These are phyloP conservation scores for Elongisporangium senticosum DNA, from an alignment of 352 stramenopile species.

Conservation along the genomic window DNA sequence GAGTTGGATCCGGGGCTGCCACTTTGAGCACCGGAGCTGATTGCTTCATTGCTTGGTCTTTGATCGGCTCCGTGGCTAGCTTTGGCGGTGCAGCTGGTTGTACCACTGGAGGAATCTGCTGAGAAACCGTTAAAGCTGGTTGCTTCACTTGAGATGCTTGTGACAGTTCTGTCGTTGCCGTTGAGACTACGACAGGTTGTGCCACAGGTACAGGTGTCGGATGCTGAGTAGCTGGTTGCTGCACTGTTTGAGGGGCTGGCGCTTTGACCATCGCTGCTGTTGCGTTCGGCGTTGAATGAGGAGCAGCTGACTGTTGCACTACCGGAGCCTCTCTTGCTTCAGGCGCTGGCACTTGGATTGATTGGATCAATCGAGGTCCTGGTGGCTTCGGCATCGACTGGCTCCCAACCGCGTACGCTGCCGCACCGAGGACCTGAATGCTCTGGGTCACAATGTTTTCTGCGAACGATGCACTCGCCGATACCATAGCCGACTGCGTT, in stretches of 20 bases:
- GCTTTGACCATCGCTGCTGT: not conserved
- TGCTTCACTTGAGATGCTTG: not conserved
- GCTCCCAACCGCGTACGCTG: not conserved
- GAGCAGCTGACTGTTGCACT: not conserved
- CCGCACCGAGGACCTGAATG: not conserved
- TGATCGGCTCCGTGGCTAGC: not conserved
- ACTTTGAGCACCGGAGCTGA: too few species aligned
- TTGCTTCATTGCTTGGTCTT: not conserved
- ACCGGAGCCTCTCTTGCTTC: not conserved
- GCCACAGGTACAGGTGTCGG: not conserved
- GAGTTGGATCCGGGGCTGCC: not conserved
- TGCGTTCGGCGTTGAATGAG: not conserved
- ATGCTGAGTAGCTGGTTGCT: not conserved
- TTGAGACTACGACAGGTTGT: not conserved
- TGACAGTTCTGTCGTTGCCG: too few species aligned
- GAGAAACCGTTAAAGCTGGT: too few species aligned
- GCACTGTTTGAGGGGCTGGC: not conserved
- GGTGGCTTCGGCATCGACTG: not conserved
- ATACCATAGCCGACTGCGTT: not conserved
- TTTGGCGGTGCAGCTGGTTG: not conserved
- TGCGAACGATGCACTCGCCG: not conserved
- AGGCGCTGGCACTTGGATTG: not conserved
- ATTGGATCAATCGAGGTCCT: constrained; percentile 2
- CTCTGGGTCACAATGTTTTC: not conserved
- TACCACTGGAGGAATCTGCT: too few species aligned